phyloP scores from a whole-genome alignment of 2,329 filamentous ascomycete species.

The Ilyonectria destructans region DNA sequence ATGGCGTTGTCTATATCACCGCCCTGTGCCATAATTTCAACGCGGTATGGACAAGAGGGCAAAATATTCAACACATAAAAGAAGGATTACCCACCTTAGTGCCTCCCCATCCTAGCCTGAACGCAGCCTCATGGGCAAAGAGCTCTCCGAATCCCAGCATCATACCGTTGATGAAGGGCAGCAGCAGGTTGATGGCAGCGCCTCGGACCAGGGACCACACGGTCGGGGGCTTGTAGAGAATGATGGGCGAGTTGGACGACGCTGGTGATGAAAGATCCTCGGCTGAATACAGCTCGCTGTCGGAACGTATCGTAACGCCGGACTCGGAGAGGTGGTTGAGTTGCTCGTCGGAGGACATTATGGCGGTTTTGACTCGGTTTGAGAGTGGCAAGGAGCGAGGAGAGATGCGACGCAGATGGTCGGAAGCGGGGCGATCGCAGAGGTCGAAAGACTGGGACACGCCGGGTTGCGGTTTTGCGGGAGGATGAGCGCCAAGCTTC shows the following conservation, averaged over 20 bases:
- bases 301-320: conserved; percentile 83
- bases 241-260: conserved; percentile 78
- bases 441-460: neutral
- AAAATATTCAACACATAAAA: neutral
- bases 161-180: conserved; percentile 97
- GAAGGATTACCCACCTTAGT: conserved; percentile 80
- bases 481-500: conserved; percentile 29
- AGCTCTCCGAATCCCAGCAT: conserved; percentile 99
- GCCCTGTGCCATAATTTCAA: neutral
- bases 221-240: conserved; percentile 92
- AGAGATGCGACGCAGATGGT: neutral
- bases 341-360: conserved; percentile 70
- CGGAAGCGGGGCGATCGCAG: neutral
- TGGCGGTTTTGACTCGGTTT: conserved; percentile 24
- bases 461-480: conserved; percentile 3
- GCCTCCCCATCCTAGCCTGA: conserved; percentile 91
- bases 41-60: neutral
- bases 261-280: conserved; percentile 76
- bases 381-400: neutral
- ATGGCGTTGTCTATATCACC: neutral
- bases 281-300: conserved; percentile 86
- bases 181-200: conserved; percentile 93
- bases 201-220: conserved; percentile 89
- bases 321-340: conserved; percentile 77
- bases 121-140: conserved; percentile 96